Conservation (phyloP, 768 basidiomycete genomes). For the Kwoniella sp. region DNA sequence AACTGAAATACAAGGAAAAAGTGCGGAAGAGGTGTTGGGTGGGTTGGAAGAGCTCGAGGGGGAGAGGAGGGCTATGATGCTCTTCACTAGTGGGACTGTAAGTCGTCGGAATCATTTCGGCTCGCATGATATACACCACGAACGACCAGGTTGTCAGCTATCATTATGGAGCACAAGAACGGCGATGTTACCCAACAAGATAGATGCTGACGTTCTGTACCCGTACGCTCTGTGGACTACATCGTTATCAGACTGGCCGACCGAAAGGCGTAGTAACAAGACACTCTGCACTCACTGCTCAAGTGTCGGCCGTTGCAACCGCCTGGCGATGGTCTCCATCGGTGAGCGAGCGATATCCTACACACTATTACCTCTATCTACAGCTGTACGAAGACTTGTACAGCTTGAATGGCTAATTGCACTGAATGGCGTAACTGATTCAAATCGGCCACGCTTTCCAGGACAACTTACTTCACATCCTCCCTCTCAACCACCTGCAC, state of each 20-base stretch:
- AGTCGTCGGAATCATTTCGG: too few relatives aligned
- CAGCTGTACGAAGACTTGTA: too few relatives aligned
- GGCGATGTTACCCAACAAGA: too few relatives aligned
- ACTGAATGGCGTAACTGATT: too few relatives aligned
- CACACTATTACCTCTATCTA: not conserved
- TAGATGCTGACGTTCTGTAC: too few relatives aligned
- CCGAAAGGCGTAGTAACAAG: constrained; percentile 38
- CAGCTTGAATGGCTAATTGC: too few relatives aligned
- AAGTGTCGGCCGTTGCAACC: constrained; percentile 26
- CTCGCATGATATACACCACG: too few relatives aligned
- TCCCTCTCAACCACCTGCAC: constrained; percentile 50
- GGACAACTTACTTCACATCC: constrained; percentile 32
- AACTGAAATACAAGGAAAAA: not conserved
- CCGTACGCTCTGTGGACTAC: too few relatives aligned
- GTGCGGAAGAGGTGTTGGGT: not conserved
- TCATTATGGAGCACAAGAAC: too few relatives aligned
- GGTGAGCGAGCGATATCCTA: constrained; percentile 11
- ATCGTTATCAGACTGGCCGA: constrained; percentile 28
- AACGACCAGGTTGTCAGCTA: too few relatives aligned
- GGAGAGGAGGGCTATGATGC: constrained; percentile 39
- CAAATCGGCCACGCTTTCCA: constrained; percentile 3
- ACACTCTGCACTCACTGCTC: constrained; percentile 31
- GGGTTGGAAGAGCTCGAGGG: constrained; percentile 24
- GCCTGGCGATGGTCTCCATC: constrained; percentile 28
- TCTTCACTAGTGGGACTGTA: constrained; percentile 46